Conservation (phyloP, 2,329 filamentous ascomycete species). For the Zasmidium angulare region DNA sequence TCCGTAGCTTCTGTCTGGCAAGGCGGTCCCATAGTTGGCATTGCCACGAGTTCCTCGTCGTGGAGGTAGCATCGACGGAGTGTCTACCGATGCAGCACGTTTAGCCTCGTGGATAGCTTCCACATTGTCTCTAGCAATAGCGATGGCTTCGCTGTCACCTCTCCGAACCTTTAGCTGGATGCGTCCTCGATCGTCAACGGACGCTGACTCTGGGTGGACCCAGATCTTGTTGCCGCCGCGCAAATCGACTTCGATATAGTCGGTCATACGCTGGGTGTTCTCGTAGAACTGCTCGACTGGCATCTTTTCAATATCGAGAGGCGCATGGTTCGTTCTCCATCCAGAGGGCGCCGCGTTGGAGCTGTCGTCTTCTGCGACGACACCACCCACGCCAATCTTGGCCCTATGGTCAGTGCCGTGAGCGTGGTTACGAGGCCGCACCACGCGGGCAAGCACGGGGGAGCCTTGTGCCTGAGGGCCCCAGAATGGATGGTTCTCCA, state of each 20-base stretch:
- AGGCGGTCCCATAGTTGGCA: conserved; percentile 28
- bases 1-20: conserved; percentile 25
- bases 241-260: conserved; percentile 43
- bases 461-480: conserved; percentile 56
- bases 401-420: conserved; percentile 36
- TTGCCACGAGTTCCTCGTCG: conserved; percentile 12
- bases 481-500: conserved; percentile 60
- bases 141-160: conserved; percentile 33
- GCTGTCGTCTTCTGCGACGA: conserved; percentile 39
- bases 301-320: conserved; percentile 20
- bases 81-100: conserved; percentile 9
- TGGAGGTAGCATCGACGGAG: conserved; percentile 9
- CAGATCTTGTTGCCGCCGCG: conserved; percentile 55
- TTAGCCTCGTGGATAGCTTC: conserved; percentile 26
- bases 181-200: conserved; percentile 45
- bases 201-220: conserved; percentile 50
- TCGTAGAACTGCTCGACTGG: conserved; percentile 35
- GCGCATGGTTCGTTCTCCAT: no score
- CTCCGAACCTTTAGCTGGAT: conserved; percentile 39
- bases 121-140: conserved; percentile 31
- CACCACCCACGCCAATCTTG: conserved; percentile 46
- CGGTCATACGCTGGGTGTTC: conserved; percentile 41
- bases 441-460: conserved; percentile 59
- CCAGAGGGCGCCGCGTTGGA: background rate
- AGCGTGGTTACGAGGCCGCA: conserved; percentile 47